Percentiles rank a stretch among this genome's conserved stretches.
These are phyloP conservation scores for Saussurea involucrata DNA, from an alignment of 129 eudicot genomes.

Conservation along the genomic window DNA sequence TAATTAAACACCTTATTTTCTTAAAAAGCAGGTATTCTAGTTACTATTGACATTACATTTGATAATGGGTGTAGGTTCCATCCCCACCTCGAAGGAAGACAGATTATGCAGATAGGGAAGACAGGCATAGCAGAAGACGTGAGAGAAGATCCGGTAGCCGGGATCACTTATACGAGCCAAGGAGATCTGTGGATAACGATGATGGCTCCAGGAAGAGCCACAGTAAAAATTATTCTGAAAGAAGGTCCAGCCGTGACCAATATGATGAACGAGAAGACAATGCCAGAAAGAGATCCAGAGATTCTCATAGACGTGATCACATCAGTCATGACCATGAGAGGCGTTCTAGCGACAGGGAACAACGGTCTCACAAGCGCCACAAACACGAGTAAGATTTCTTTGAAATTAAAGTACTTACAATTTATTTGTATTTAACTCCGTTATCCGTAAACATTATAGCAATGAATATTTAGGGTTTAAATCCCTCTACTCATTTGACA, in stretches of 20 bases:
- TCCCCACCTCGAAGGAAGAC: constrained; percentile 71
- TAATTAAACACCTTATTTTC: background rate
- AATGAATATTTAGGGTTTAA: background rate
- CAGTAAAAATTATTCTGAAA: constrained; percentile 33
- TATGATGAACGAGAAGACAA: constrained; percentile 34
- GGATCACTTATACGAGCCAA: constrained; percentile 26
- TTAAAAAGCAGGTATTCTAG: background rate
- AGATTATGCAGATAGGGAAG: constrained; percentile 26
- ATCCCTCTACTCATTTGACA: background rate
- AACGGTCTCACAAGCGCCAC: constrained; percentile 43
- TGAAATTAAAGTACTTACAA: constrained; percentile 21
- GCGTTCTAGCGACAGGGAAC: constrained; percentile 37
- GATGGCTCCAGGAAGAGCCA: constrained; percentile 34
- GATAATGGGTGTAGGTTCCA: constrained; percentile 43
- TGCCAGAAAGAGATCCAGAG: constrained; percentile 30
- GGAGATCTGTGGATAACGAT: constrained; percentile 37
- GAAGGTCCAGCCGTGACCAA: constrained; percentile 43
- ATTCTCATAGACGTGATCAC: constrained; percentile 40
- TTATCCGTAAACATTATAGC: background rate
- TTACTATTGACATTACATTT: background rate
- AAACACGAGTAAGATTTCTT: constrained; percentile 30
- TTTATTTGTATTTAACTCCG: background rate
- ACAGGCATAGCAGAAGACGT: constrained; percentile 21
- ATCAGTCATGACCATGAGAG: constrained; percentile 25
- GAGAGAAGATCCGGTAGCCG: constrained; percentile 43